phyloP scores from a whole-genome alignment of 2,329 filamentous ascomycete genomes.

The Colletotrichum sp. region DNA sequence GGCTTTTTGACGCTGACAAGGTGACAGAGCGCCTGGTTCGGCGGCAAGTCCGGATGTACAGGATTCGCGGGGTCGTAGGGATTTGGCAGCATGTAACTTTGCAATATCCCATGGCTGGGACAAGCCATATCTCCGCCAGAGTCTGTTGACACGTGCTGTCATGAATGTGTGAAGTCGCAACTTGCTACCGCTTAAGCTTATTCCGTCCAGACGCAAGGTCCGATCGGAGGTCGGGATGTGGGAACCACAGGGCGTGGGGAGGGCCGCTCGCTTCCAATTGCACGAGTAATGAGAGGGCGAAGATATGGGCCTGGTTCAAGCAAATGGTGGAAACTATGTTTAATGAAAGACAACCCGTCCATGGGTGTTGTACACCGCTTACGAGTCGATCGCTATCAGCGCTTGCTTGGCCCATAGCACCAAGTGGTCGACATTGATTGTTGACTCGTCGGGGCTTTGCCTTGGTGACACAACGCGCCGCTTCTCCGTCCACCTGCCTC shows the following conservation, averaged over 20 bases:
- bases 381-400: slow-evolving; percentile 5
- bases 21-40: slow-evolving; percentile 11
- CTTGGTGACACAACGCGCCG: neutral
- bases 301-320: neutral
- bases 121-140: neutral
- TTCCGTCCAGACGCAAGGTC: slow-evolving; percentile 9
- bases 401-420: neutral
- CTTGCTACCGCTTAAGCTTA: slow-evolving; percentile 14
- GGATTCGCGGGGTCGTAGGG: neutral
- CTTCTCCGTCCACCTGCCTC: slow-evolving; percentile 2
- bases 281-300: slow-evolving; percentile 12
- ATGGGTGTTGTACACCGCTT: slow-evolving; percentile 5
- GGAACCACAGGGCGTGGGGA: neutral
- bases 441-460: neutral
- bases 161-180: neutral
- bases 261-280: neutral
- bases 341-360: neutral
- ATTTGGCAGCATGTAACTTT: neutral
- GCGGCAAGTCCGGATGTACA: slow-evolving; percentile 11
- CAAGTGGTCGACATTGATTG: neutral
- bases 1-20: neutral
- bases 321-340: slow-evolving; percentile 2
- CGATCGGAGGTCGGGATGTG: slow-evolving; percentile 14
- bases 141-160: neutral
- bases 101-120: neutral